A percentile compares a stretch with the other conserved stretches of the same genome.
Evolutionary conservation across 805 yeast genomes (phyloP).

Genomic region (Lipomyces kockii): DNA sequence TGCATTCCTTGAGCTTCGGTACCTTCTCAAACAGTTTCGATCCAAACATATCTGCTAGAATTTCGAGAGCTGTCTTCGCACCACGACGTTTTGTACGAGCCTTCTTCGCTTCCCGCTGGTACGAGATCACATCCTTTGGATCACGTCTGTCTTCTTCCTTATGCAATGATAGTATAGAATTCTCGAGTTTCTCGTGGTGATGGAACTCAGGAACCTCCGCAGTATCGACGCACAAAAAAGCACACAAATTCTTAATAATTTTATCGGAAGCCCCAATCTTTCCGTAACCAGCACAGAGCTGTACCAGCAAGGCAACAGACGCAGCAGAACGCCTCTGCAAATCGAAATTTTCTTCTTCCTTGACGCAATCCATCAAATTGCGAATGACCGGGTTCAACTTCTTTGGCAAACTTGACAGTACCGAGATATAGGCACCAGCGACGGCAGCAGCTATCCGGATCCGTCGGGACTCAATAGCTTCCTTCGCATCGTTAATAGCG

Average conservation of each 20-base stretch:
- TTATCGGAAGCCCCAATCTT: conserved; percentile 84
- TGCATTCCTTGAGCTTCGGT: conserved; percentile 66
- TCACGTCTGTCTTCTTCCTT: conserved; percentile 73
- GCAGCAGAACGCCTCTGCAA: conserved; percentile 74
- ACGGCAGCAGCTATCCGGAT: conserved; percentile 70
- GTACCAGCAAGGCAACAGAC: conserved; percentile 67
- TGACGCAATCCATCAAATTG: conserved; percentile 89
- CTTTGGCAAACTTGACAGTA: conserved; percentile 65
- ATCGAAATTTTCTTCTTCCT: conserved; percentile 66
- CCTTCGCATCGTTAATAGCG: conserved; percentile 71
- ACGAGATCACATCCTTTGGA: conserved; percentile 62
- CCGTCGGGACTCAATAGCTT: conserved; percentile 51
- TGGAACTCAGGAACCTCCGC: conserved; percentile 92
- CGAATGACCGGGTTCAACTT: conserved; percentile 88
- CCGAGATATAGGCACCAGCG: conserved; percentile 72
- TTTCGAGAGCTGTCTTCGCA: conserved; percentile 70
- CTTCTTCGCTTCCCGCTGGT: conserved; percentile 66
- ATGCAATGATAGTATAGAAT: conserved; percentile 69
- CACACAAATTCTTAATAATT: conserved; percentile 86
- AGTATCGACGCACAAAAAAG: conserved; percentile 92
- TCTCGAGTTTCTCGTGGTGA: conserved; percentile 60
- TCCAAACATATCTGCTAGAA: conserved; percentile 59
- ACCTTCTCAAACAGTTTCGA: conserved; percentile 59
- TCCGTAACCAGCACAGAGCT: conserved; percentile 58
- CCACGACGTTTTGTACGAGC: conserved; percentile 87